Conservation (phyloP, 2,329 filamentous ascomycete genomes). For the Teratosphaeria viscida region DNA sequence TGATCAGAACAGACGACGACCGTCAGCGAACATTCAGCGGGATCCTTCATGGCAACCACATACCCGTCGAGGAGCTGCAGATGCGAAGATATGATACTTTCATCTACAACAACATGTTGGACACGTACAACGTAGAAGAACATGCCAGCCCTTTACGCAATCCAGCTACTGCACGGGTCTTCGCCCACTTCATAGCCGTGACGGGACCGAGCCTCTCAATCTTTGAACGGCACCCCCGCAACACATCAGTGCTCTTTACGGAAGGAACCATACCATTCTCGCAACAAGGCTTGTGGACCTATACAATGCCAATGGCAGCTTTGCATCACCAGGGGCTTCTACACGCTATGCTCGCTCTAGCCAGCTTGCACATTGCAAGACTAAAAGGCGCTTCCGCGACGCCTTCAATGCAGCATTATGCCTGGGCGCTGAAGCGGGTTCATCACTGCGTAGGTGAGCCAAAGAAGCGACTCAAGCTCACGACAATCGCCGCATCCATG, state of each 20-base stretch:
- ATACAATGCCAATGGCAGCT: conserved; percentile 74
- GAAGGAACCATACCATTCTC: conserved; percentile 51
- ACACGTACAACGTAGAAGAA: conserved; percentile 36
- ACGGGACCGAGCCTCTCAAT: conserved; percentile 79
- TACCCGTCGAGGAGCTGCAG: conserved; percentile 16
- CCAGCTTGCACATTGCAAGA: conserved; percentile 78
- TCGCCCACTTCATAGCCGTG: conserved; percentile 84
- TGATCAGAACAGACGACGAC: conserved; percentile 7
- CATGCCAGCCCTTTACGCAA: conserved; percentile 61
- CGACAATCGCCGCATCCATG: conserved; percentile 79
- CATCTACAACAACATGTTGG: conserved; percentile 36
- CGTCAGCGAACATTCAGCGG: conserved; percentile 15
- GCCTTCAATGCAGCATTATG: conserved; percentile 84
- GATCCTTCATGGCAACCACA: conserved; percentile 21
- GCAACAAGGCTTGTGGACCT: conserved; percentile 53
- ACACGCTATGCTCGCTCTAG: conserved; percentile 80
- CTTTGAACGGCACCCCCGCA: conserved; percentile 71
- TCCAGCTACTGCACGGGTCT: conserved; percentile 67
- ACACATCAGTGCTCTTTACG: conserved; percentile 56
- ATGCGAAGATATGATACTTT: conserved; percentile 36
- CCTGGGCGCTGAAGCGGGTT: conserved; percentile 69
- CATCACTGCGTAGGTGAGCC: conserved; percentile 63
- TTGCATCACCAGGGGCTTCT: conserved; percentile 77
- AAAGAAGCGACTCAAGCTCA: conserved; percentile 58
- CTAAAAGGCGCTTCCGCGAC: conserved; percentile 64